A percentile compares a stretch with the other conserved stretches of the same genome.
Evolutionary conservation across 306 rosid species (phyloP).

Genomic region (Trifolium repens): DNA sequence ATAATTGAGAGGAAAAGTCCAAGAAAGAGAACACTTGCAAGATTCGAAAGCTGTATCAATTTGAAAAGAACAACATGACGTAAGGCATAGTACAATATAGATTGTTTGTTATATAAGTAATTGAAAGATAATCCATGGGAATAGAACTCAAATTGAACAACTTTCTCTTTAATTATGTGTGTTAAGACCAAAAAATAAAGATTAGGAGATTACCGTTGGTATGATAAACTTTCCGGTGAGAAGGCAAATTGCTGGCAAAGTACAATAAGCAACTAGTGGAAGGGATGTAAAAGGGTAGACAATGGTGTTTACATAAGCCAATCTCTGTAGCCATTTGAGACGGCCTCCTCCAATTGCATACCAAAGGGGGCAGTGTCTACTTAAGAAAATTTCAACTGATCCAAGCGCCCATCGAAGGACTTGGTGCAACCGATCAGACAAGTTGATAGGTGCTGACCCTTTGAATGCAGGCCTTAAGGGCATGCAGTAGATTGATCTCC

Average conservation of each 20-base stretch:
- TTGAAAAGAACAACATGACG: constrained; percentile 2
- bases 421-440: constrained; percentile 95
- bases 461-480: constrained; percentile 97
- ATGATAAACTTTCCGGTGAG: constrained; percentile 98
- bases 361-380: constrained; percentile 98
- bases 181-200: constrained; percentile 4
- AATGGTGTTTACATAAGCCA: constrained; percentile 94
- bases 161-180: not conserved
- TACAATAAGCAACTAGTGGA: constrained; percentile 94
- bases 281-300: constrained; percentile 96
- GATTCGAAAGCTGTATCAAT: constrained; percentile 77
- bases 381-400: constrained; percentile 93
- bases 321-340: constrained; percentile 83
- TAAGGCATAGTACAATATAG: constrained; percentile 18
- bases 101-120: not conserved
- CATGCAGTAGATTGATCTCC: constrained; percentile 98
- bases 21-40: constrained; percentile 90
- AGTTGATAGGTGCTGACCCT: constrained; percentile 96
- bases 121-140: no score
- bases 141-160: not conserved
- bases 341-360: constrained; percentile 91
- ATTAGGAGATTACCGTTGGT: constrained; percentile 73
- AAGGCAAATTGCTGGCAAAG: constrained; percentile 93
- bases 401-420: constrained; percentile 99
- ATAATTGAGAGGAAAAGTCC: constrained; percentile 95